phyloP scores from a whole-genome alignment of 495 filamentous ascomycete species.

The Trichoderma reesei region DNA sequence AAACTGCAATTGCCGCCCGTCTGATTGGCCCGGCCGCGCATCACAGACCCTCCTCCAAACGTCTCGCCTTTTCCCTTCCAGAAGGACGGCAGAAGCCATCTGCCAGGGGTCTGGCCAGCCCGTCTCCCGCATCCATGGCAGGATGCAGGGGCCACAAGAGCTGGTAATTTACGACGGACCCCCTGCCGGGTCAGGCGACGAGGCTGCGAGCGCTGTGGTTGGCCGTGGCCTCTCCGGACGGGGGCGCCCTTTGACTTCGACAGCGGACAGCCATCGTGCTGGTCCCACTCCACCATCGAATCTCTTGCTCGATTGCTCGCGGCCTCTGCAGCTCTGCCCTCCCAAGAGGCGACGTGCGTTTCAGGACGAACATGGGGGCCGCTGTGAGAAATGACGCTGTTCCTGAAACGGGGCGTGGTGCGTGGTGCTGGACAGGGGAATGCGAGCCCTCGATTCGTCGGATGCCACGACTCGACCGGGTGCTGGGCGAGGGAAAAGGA shows the following conservation, averaged over 20 bases:
- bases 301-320: not conserved
- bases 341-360: slow-evolving; percentile 4
- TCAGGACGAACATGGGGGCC: slow-evolving; percentile 3
- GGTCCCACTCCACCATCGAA: slow-evolving; percentile 1
- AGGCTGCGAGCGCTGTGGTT: not conserved
- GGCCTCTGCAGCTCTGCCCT: not conserved
- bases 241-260: slow-evolving; percentile 1
- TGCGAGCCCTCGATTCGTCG: not conserved
- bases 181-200: slow-evolving; percentile 5
- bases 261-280: not conserved
- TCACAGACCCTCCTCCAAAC: not conserved
- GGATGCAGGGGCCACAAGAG: not conserved
- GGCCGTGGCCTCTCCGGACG: slow-evolving; percentile 2
- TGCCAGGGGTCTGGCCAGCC: not conserved
- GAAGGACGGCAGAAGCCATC: slow-evolving; percentile 1
- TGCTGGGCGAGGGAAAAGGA: not conserved
- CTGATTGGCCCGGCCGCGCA: not conserved
- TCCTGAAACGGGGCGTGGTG: slow-evolving; percentile 5
- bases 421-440: slow-evolving; percentile 4
- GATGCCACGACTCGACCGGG: slow-evolving; percentile 1
- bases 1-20: not conserved
- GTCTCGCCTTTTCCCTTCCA: slow-evolving; percentile 6
- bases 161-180: slow-evolving; percentile 4
- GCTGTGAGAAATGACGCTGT: slow-evolving; percentile 7
- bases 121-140: not conserved